phyloP scores from a whole-genome alignment of 768 basidiomycete species.

The Arthromyces matolae region DNA sequence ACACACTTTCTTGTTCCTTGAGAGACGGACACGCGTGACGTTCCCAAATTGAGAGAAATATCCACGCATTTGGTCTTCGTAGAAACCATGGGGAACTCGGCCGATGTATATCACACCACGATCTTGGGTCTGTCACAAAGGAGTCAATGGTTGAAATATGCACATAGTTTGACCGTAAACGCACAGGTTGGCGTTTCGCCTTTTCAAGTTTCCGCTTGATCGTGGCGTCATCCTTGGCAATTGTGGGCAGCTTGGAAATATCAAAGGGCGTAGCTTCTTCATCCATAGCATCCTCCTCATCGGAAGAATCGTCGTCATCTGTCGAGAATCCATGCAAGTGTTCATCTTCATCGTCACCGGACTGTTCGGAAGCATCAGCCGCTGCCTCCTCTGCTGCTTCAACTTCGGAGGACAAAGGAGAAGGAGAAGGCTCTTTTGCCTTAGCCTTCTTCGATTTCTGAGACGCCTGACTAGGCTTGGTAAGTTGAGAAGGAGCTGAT shows the following conservation, averaged over 20 bases:
- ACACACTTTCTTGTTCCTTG: slow-evolving; percentile 86
- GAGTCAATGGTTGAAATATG: not conserved
- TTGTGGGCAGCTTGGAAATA: slow-evolving; percentile 71
- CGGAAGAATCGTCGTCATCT: slow-evolving; percentile 75
- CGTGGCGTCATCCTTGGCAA: slow-evolving; percentile 82
- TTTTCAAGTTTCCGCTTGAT: slow-evolving; percentile 65
- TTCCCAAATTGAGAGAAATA: slow-evolving; percentile 96
- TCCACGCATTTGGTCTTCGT: slow-evolving; percentile 87
- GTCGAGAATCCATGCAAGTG: slow-evolving; percentile 72
- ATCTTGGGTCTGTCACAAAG: slow-evolving; percentile 42
- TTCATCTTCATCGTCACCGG: slow-evolving; percentile 36
- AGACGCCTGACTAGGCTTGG: slow-evolving; percentile 12
- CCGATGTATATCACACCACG: slow-evolving; percentile 87
- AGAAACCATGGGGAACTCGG: slow-evolving; percentile 94
- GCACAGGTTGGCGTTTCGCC: slow-evolving; percentile 63
- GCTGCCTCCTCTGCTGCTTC: slow-evolving; percentile 19
- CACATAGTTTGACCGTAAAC: too few relatives aligned
- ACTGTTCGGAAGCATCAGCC: slow-evolving; percentile 21
- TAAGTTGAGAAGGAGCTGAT: not conserved
- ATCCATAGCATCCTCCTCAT: slow-evolving; percentile 56
- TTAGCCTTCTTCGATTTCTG: slow-evolving; percentile 12
- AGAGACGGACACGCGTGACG: slow-evolving; percentile 82
- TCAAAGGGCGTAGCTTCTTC: slow-evolving; percentile 56
- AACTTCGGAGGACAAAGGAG: slow-evolving; percentile 9
- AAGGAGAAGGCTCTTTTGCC: slow-evolving; percentile 17